These are phyloP conservation scores for Collybia nuda DNA, from an alignment of 768 basidiomycete species.

Conservation along the genomic window DNA sequence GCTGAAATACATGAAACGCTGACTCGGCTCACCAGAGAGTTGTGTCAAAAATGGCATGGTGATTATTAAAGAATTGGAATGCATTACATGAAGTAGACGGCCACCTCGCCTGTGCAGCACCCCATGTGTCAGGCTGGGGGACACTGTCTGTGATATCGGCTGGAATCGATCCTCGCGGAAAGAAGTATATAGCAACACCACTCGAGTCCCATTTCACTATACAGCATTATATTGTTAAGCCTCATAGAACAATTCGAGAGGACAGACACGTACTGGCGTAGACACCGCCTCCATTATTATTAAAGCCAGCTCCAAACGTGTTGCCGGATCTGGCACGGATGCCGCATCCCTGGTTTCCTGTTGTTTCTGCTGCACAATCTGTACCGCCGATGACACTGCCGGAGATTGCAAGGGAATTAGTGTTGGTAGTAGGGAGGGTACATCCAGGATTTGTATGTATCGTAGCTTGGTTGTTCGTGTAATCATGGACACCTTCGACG, in stretches of 20 bases:
- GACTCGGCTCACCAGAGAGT: constrained; percentile 67
- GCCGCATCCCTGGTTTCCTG: constrained; percentile 82
- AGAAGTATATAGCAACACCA: constrained; percentile 84
- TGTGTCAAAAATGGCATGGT: constrained; percentile 82
- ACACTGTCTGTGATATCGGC: constrained; percentile 68
- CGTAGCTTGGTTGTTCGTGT: constrained; percentile 80
- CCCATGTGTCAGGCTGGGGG: constrained; percentile 81
- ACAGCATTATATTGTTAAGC: neutral
- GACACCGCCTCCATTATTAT: constrained; percentile 81
- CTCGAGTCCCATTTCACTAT: constrained; percentile 73
- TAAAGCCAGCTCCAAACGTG: constrained; percentile 87
- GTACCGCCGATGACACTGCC: constrained; percentile 69
- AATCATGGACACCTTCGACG: constrained; percentile 79
- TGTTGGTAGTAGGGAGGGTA: constrained; percentile 48
- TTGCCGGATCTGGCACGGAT: constrained; percentile 56
- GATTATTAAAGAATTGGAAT: constrained; percentile 74
- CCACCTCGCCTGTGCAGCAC: constrained; percentile 76
- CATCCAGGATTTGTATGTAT: constrained; percentile 80
- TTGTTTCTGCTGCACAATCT: constrained; percentile 69
- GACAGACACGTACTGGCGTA: constrained; percentile 72
- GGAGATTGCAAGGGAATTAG: constrained; percentile 50
- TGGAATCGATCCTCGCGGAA: constrained; percentile 72
- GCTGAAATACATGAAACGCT: constrained; percentile 1
- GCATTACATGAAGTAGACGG: constrained; percentile 74
- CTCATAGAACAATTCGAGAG: constrained; percentile 9